phyloP scores from a whole-genome alignment of 768 basidiomycete species.

The Russula emetica region DNA sequence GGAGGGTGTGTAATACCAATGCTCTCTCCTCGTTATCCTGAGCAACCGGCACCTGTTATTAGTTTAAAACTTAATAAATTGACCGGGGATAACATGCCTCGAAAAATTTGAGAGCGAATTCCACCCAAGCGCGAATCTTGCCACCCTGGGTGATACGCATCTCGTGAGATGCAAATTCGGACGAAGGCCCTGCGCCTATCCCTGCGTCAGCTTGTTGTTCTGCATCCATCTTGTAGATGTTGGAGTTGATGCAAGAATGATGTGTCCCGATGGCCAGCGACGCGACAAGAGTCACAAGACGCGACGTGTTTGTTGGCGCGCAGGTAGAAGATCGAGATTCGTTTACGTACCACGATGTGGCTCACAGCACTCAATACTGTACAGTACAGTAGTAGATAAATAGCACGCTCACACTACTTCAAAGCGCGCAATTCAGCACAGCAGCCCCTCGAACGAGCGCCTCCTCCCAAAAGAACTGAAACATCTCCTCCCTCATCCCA shows the following conservation, averaged over 20 bases:
- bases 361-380: no score
- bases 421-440: conserved; percentile 5
- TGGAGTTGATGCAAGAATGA: no score
- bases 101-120: conserved; percentile 38
- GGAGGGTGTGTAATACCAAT: conserved; percentile 58
- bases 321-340: no score
- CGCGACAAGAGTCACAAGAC: no score
- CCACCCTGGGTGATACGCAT: conserved; percentile 39
- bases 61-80: background rate
- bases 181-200: background rate
- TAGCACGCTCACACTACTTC: no score
- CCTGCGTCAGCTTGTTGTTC: background rate
- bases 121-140: conserved; percentile 37
- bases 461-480: conserved; percentile 29
- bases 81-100: conserved; percentile 31
- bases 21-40: conserved; percentile 49
- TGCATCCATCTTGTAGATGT: conserved; percentile 10
- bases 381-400: no score
- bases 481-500: conserved; percentile 36
- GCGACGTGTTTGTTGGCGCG: no score
- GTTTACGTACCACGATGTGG: no score
- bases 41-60: no score
- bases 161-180: conserved; percentile 28
- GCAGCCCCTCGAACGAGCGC: conserved; percentile 9
- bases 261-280: no score